These are phyloP conservation scores for Pseudogymnoascus sp. DNA, from an alignment of 2,329 filamentous ascomycete genomes.

Conservation along the genomic window DNA sequence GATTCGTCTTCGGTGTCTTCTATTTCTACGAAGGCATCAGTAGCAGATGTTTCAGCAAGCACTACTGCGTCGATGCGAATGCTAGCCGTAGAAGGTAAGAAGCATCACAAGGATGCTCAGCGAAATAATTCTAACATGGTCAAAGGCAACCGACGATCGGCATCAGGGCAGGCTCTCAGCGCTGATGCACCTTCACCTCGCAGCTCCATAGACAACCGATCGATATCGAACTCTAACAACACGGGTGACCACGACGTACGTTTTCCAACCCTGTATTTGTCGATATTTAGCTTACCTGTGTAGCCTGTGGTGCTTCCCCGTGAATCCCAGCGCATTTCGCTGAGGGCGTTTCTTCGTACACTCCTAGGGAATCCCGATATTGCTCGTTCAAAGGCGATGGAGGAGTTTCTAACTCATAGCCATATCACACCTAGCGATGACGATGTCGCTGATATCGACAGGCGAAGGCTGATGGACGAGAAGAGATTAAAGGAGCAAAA, in stretches of 20 bases:
- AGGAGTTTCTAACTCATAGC: conserved; percentile 71
- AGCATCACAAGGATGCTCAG: not conserved
- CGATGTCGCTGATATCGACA: conserved; percentile 72
- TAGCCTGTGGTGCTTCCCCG: conserved; percentile 52
- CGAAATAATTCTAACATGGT: conserved; percentile 10
- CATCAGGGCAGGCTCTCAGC: conserved; percentile 13
- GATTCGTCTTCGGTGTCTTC: conserved; percentile 69
- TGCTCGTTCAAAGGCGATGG: conserved; percentile 72
- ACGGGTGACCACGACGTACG: conserved; percentile 2
- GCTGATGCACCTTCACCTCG: not conserved
- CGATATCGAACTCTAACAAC: conserved; percentile 15
- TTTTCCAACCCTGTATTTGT: not conserved
- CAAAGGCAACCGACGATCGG: conserved; percentile 15
- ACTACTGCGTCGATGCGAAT: conserved; percentile 22
- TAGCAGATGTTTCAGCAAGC: conserved; percentile 10
- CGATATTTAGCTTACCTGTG: not conserved
- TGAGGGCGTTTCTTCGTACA: conserved; percentile 82
- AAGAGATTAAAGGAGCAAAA: conserved; percentile 87
- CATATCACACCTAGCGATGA: conserved; percentile 70
- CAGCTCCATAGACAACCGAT: conserved; percentile 24
- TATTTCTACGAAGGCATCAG: conserved; percentile 23
- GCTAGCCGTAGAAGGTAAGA: conserved; percentile 36
- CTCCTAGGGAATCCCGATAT: conserved; percentile 78
- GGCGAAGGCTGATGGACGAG: conserved; percentile 74
- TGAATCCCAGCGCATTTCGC: conserved; percentile 83